Evolutionary conservation across 2,329 filamentous ascomycete genomes (phyloP).

Genomic region (Scedosporium dehoogii): DNA sequence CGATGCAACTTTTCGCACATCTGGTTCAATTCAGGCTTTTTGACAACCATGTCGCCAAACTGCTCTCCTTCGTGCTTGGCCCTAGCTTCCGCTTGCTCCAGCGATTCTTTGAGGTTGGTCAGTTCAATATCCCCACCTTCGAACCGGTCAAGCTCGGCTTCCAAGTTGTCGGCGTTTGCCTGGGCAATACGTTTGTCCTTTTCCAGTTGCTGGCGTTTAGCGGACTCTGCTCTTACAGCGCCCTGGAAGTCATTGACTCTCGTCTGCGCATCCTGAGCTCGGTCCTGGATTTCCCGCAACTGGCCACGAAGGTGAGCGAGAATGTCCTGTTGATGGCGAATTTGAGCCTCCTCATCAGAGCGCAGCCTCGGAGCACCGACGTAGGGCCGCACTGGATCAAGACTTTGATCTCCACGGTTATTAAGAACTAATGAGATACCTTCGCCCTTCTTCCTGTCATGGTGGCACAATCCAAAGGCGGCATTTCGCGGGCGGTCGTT

Average conservation of each 20-base stretch:
- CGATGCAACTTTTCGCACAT: slow-evolving; percentile 23
- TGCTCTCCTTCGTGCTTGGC: slow-evolving; percentile 41
- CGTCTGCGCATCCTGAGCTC: slow-evolving; percentile 35
- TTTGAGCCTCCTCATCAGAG: slow-evolving; percentile 60
- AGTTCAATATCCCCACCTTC: slow-evolving; percentile 61
- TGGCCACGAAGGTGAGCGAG: slow-evolving; percentile 45
- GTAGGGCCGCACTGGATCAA: slow-evolving; percentile 34
- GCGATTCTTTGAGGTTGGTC: slow-evolving; percentile 44
- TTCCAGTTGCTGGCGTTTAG: slow-evolving; percentile 30
- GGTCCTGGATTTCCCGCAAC: slow-evolving; percentile 38
- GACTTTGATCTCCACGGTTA: slow-evolving; percentile 29
- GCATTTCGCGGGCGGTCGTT: slow-evolving; percentile 56
- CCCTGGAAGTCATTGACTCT: slow-evolving; percentile 18
- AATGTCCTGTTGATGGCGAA: slow-evolving; percentile 40
- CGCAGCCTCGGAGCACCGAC: slow-evolving; percentile 61
- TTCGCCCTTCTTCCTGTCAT: slow-evolving; percentile 47
- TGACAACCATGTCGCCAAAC: slow-evolving; percentile 40
- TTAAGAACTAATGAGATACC: slow-evolving; percentile 45
- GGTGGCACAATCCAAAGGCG: slow-evolving; percentile 58
- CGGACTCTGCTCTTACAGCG: slow-evolving; percentile 19
- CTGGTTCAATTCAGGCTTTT: slow-evolving; percentile 37
- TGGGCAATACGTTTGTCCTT: slow-evolving; percentile 49
- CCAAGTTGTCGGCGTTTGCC: slow-evolving; percentile 40
- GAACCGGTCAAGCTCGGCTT: slow-evolving; percentile 54
- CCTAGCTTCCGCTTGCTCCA: slow-evolving; percentile 40